Percentiles rank a stretch among this genome's conserved stretches.
These are phyloP conservation scores for Tylopilus sp. DNA, from an alignment of 768 basidiomycete species.

Conservation along the genomic window DNA sequence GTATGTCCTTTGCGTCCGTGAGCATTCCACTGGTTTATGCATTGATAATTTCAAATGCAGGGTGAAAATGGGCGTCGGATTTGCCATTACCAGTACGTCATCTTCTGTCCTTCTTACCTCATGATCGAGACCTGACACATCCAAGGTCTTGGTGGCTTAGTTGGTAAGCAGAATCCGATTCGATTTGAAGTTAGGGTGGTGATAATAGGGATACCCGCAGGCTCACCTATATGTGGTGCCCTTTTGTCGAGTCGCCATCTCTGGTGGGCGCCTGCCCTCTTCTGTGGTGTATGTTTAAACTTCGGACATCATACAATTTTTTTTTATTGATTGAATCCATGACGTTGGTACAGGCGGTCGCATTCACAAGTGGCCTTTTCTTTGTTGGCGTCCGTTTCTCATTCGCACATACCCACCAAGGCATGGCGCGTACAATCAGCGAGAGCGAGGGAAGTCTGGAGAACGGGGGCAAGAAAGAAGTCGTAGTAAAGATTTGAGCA, in stretches of 20 bases:
- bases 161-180: constrained; percentile 10
- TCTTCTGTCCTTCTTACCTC: background rate
- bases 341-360: constrained; percentile 3
- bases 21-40: background rate
- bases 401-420: background rate
- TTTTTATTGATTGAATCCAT: background rate
- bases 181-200: too few species aligned
- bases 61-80: constrained; percentile 45
- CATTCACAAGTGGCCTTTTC: constrained; percentile 3
- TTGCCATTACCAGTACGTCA: constrained; percentile 38
- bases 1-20: constrained; percentile 13
- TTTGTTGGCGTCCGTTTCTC: constrained; percentile 15
- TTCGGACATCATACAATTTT: background rate
- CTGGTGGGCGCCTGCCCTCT: constrained; percentile 58
- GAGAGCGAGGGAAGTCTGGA: background rate
- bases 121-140: background rate
- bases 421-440: too few species aligned
- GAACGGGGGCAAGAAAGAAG: background rate
- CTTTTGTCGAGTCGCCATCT: constrained; percentile 45
- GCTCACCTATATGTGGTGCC: constrained; percentile 56
- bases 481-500: background rate
- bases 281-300: constrained; percentile 40
- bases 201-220: constrained; percentile 24
- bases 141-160: constrained; percentile 24
- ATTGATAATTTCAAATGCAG: constrained; percentile 5